Conservation (phyloP, 768 basidiomycete genomes). For the Pulveroboletus frians region DNA sequence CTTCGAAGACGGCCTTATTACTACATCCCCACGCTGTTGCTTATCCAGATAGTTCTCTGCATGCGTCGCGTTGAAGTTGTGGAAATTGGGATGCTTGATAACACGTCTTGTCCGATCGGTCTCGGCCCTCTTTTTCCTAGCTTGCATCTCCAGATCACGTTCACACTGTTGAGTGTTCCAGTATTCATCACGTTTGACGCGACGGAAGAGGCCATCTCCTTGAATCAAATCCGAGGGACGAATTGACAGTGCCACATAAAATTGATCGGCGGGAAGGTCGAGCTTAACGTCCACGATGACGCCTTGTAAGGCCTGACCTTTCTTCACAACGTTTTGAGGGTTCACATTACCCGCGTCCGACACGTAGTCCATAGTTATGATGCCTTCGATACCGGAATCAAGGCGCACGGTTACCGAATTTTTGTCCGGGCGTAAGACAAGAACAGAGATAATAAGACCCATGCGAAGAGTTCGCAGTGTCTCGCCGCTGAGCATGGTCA, state of each 20-base stretch:
- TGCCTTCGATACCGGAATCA: constrained; percentile 91
- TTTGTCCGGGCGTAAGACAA: constrained; percentile 50
- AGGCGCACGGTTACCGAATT: constrained; percentile 62
- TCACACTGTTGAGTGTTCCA: constrained; percentile 66
- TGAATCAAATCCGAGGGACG: constrained; percentile 54
- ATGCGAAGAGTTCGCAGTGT: constrained; percentile 68
- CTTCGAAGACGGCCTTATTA: constrained; percentile 94
- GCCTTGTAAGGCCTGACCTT: constrained; percentile 75
- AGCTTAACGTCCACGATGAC: constrained; percentile 72
- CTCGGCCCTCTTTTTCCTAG: constrained; percentile 81
- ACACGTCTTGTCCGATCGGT: constrained; percentile 75
- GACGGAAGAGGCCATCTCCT: constrained; percentile 61
- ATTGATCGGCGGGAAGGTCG: constrained; percentile 52
- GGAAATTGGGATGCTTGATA: constrained; percentile 98
- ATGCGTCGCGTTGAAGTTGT: constrained; percentile 85
- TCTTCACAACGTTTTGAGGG: constrained; percentile 51
- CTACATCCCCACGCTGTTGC: constrained; percentile 92
- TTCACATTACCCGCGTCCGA: constrained; percentile 41
- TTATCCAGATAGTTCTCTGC: constrained; percentile 87
- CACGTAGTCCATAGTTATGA: constrained; percentile 58
- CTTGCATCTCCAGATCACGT: constrained; percentile 66
- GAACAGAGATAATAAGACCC: constrained; percentile 78
- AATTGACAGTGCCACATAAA: constrained; percentile 72
- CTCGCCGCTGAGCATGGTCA: constrained; percentile 96
- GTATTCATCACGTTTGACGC: constrained; percentile 50